Evolutionary conservation across 2,329 filamentous ascomycete genomes (phyloP).

Genomic region (Exophiala xenobiotica): DNA sequence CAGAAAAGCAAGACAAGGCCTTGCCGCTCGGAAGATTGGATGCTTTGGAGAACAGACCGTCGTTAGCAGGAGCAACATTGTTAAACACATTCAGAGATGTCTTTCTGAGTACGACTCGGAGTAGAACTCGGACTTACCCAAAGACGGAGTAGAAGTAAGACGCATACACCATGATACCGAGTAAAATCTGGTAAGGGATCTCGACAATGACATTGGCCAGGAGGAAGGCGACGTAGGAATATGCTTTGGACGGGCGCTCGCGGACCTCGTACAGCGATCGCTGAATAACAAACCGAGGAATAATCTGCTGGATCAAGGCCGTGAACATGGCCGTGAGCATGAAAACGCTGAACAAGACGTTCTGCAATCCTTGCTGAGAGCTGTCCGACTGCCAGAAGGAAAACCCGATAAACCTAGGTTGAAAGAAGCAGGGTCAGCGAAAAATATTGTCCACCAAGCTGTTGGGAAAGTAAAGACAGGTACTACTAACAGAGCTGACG

Average conservation of each 20-base stretch:
- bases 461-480: neutral
- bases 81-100: neutral
- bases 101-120: neutral
- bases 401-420: constrained; percentile 44
- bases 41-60: constrained; percentile 43
- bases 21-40: constrained; percentile 47
- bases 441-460: neutral
- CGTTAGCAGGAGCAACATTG: neutral
- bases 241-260: constrained; percentile 70
- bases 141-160: constrained; percentile 74
- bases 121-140: constrained; percentile 36
- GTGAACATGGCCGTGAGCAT: constrained; percentile 60
- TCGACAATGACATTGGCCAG: constrained; percentile 68
- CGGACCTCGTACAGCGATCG: constrained; percentile 66
- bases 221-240: constrained; percentile 71
- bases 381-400: constrained; percentile 68
- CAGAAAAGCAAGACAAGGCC: constrained; percentile 58
- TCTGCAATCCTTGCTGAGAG: constrained; percentile 65
- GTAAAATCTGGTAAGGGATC: constrained; percentile 65
- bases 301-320: constrained; percentile 57
- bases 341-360: constrained; percentile 69
- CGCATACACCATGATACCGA: constrained; percentile 64
- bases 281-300: constrained; percentile 68
- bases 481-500: constrained; percentile 38
- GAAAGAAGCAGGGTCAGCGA: neutral